Evolutionary conservation across 2,329 filamentous ascomycete species (phyloP).

Genomic region (Periconia digitata): DNA sequence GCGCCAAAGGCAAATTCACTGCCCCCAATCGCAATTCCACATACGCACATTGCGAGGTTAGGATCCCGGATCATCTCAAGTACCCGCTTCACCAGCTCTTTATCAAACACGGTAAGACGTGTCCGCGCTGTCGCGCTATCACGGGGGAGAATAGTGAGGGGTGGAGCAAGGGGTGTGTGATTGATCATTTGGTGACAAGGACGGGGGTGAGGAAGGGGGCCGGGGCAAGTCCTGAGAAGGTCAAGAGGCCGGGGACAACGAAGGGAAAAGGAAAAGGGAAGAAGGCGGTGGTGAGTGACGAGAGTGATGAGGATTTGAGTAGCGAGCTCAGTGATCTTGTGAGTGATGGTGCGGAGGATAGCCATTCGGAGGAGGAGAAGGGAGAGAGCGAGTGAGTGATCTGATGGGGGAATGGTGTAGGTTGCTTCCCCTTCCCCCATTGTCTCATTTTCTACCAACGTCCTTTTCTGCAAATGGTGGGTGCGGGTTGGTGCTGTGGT

Average conservation of each 20-base stretch:
- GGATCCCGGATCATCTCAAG: slow-evolving; percentile 63
- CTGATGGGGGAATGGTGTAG: background rate
- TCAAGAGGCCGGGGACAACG: slow-evolving; percentile 7
- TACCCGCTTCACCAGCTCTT: slow-evolving; percentile 64
- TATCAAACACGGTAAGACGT: slow-evolving; percentile 64
- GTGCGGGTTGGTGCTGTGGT: no score
- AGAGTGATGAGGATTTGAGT: slow-evolving; percentile 25
- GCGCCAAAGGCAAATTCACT: slow-evolving; percentile 44
- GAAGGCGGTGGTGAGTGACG: no score
- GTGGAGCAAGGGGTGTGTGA: slow-evolving; percentile 66
- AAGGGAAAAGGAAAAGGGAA: slow-evolving; percentile 17
- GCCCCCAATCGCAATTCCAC: slow-evolving; percentile 54
- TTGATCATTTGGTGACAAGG: slow-evolving; percentile 63
- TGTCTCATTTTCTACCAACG: no score
- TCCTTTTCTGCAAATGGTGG: no score
- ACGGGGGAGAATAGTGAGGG: slow-evolving; percentile 62
- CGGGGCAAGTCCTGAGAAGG: slow-evolving; percentile 12
- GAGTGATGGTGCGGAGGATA: slow-evolving; percentile 20
- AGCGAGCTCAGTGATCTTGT: slow-evolving; percentile 30
- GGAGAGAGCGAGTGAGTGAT: background rate
- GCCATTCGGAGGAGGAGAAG: background rate
- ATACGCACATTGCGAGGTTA: slow-evolving; percentile 62
- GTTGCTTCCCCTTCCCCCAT: no score
- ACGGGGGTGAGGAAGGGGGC: slow-evolving; percentile 56
- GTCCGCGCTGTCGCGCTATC: slow-evolving; percentile 61